A percentile compares a stretch with the other conserved stretches of the same genome.
These are phyloP conservation scores for Plantago major DNA, from an alignment of 257 asterid genomes.

Conservation along the genomic window DNA sequence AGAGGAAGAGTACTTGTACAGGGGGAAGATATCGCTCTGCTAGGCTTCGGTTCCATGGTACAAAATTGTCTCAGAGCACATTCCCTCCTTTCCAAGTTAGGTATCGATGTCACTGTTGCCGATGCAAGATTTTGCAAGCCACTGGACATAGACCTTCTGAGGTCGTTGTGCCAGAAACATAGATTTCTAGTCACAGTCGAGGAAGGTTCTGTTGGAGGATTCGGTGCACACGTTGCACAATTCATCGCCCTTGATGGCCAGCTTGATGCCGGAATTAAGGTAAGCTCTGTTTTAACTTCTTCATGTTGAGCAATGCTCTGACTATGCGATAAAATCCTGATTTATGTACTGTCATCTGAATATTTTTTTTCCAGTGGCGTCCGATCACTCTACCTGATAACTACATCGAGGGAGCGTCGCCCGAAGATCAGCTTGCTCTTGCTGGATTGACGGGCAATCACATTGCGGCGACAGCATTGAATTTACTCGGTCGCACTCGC, in stretches of 20 bases:
- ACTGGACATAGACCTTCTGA: constrained; percentile 60
- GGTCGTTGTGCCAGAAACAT: constrained; percentile 60
- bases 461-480: constrained; percentile 86
- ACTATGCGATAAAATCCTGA: not conserved
- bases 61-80: constrained; percentile 85
- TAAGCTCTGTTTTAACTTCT: constrained; percentile 14
- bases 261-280: constrained; percentile 82
- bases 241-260: constrained; percentile 74
- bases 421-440: constrained; percentile 54
- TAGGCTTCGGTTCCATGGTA: constrained; percentile 86
- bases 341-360: not conserved
- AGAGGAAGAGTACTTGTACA: constrained; percentile 60
- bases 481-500: constrained; percentile 76
- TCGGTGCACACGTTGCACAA: constrained; percentile 82
- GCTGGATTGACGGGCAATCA: constrained; percentile 77
- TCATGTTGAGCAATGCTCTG: not conserved
- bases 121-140: constrained; percentile 98
- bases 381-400: constrained; percentile 78
- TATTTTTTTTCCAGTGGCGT: constrained; percentile 69
- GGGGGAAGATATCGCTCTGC: constrained; percentile 72
- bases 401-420: constrained; percentile 66
- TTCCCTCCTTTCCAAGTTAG: constrained; percentile 57
- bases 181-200: constrained; percentile 64
- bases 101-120: constrained; percentile 73
- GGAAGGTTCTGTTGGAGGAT: constrained; percentile 87